Evolutionary conservation across 257 asterid species (phyloP).

Genomic region (Solanum neorickii): DNA sequence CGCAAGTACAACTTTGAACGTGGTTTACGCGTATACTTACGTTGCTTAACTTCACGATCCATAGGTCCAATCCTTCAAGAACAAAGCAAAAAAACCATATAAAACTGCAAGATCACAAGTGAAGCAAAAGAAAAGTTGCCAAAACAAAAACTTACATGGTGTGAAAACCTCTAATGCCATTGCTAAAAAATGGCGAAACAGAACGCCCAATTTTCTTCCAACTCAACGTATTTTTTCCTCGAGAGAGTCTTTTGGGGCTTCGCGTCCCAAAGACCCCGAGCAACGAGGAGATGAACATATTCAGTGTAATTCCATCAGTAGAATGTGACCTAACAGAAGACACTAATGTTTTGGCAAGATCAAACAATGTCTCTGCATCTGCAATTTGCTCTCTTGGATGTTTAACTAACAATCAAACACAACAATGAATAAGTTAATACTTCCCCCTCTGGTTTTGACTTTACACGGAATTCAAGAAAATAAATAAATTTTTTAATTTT

Average conservation of each 20-base stretch:
- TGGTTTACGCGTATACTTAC: conserved; percentile 1
- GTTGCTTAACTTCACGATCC: conserved; percentile 14
- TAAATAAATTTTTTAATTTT: no score
- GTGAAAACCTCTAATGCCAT: conserved; percentile 10
- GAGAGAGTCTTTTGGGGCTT: background rate
- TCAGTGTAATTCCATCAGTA: conserved; percentile 15
- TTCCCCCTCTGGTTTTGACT: background rate
- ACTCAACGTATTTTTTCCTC: background rate
- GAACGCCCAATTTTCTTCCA: conserved; percentile 26
- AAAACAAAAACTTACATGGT: conserved; percentile 29
- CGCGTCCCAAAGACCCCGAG: conserved; percentile 15
- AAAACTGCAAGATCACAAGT: background rate
- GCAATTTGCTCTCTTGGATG: conserved; percentile 55
- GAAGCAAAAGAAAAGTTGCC: background rate
- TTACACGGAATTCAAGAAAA: background rate
- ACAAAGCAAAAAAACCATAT: background rate
- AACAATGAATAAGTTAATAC: background rate
- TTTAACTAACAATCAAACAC: conserved; percentile 15
- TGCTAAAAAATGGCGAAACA: conserved; percentile 24
- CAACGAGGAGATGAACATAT: conserved; percentile 30
- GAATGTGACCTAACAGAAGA: conserved; percentile 25
- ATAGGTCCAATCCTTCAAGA: conserved; percentile 37
- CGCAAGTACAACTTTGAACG: background rate
- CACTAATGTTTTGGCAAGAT: conserved; percentile 21
- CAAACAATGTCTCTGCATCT: conserved; percentile 49